These are phyloP conservation scores for Leccinum variicolor DNA, from an alignment of 768 basidiomycete genomes.

Conservation along the genomic window DNA sequence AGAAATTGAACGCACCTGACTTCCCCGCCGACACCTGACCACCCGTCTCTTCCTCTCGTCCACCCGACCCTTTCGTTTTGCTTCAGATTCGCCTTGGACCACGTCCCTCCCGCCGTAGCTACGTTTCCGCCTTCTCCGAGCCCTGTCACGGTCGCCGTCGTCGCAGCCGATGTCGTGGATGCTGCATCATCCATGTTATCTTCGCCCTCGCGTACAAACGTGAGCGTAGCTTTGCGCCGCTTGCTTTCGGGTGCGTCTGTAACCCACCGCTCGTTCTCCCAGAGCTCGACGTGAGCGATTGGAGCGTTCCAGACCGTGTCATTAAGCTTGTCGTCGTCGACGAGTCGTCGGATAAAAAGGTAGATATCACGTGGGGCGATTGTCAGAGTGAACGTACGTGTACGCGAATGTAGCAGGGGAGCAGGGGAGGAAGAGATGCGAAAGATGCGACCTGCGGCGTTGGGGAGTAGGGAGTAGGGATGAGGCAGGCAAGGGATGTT, in stretches of 20 bases:
- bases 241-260: background rate
- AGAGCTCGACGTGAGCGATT: background rate
- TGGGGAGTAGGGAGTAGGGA: background rate
- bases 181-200: background rate
- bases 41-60: constrained; percentile 16
- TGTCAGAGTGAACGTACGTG: background rate
- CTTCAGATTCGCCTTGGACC: constrained; percentile 14
- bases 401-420: background rate
- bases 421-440: background rate
- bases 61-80: constrained; percentile 5
- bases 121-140: background rate
- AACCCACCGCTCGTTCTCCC: background rate
- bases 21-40: constrained; percentile 12
- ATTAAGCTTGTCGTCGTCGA: background rate
- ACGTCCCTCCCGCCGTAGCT: background rate
- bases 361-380: background rate
- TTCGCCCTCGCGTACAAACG: background rate
- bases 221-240: background rate
- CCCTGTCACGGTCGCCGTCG: background rate
- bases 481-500: constrained; percentile 5
- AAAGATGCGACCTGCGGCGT: background rate
- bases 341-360: background rate
- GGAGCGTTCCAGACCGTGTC: background rate
- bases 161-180: background rate
- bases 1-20: constrained; percentile 15